Percentiles rank a stretch among this genome's conserved stretches.
phyloP scores from a whole-genome alignment of 1,139 yeast species.

The Debaryomyces psychrophilus region DNA sequence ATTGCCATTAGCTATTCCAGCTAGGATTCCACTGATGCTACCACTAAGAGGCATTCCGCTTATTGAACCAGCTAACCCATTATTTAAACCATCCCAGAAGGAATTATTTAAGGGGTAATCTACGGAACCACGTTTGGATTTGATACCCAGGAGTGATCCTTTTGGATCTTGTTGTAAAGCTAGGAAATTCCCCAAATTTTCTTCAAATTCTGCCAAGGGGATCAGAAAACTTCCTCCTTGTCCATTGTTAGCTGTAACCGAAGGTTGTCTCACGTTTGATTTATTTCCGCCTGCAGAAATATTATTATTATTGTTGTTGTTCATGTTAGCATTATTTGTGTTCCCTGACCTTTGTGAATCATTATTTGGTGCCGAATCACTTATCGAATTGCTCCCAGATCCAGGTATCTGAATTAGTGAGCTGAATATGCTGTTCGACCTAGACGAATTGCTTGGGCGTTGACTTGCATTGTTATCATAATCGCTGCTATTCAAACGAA shows the following conservation, averaged over 20 bases:
- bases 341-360: conserved; percentile 4
- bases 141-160: conserved; percentile 12
- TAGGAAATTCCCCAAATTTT: conserved; percentile 39
- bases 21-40: conserved; percentile 40
- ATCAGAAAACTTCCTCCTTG: conserved; percentile 6
- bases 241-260: conserved; percentile 6
- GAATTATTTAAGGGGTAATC: conserved; percentile 28
- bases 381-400: conserved; percentile 37
- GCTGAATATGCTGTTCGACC: conserved; percentile 49
- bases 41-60: conserved; percentile 33
- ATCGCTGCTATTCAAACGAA: conserved; percentile 16
- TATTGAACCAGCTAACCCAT: conserved; percentile 28
- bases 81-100: conserved; percentile 30
- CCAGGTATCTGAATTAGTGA: conserved; percentile 46
- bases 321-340: conserved; percentile 1
- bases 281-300: conserved; percentile 22
- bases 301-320: conserved; percentile 8
- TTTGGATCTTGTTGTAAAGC: conserved; percentile 29
- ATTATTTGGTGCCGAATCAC: conserved; percentile 25
- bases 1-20: conserved; percentile 43
- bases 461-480: conserved; percentile 3
- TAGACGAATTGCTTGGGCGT: conserved; percentile 9
- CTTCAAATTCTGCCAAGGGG: conserved; percentile 27
- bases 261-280: conserved; percentile 20
- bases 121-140: conserved; percentile 31